Conservation (phyloP, 495 filamentous ascomycete genomes). For the Aspergillus campestris region DNA sequence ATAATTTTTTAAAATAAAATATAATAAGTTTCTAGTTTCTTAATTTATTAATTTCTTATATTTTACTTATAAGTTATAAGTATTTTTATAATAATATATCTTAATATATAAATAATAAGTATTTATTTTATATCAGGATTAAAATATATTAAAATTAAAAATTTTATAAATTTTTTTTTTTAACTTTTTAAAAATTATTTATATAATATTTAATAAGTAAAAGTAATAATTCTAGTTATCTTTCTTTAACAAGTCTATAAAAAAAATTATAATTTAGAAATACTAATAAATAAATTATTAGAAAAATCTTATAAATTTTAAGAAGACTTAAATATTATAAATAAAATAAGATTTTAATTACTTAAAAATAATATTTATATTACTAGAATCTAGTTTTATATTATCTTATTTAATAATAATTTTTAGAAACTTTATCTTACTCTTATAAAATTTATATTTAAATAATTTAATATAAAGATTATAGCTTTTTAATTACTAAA, state of each 20-base stretch:
- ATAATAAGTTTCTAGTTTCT: neutral
- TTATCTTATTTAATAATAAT: conserved; percentile 15
- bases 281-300: conserved; percentile 18
- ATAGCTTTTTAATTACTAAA: conserved; percentile 7
- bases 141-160: neutral
- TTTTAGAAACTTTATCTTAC: conserved; percentile 13
- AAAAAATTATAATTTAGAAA: conserved; percentile 6
- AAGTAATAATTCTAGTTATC: too few species aligned
- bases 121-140: neutral
- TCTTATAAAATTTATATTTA: conserved; percentile 24
- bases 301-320: conserved; percentile 28
- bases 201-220: too few species aligned
- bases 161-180: neutral
- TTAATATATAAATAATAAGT: neutral
- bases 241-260: conserved; percentile 8
- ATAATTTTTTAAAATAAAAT: neutral
- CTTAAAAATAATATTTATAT: neutral
- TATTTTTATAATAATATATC: neutral
- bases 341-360: conserved; percentile 13
- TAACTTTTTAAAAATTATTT: neutral
- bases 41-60: neutral
- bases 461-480: conserved; percentile 9
- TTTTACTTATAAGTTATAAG: neutral
- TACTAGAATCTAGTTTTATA: conserved; percentile 3
- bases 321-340: conserved; percentile 15